Conservation (phyloP, 768 basidiomycete genomes). For the Serendipita indica region DNA sequence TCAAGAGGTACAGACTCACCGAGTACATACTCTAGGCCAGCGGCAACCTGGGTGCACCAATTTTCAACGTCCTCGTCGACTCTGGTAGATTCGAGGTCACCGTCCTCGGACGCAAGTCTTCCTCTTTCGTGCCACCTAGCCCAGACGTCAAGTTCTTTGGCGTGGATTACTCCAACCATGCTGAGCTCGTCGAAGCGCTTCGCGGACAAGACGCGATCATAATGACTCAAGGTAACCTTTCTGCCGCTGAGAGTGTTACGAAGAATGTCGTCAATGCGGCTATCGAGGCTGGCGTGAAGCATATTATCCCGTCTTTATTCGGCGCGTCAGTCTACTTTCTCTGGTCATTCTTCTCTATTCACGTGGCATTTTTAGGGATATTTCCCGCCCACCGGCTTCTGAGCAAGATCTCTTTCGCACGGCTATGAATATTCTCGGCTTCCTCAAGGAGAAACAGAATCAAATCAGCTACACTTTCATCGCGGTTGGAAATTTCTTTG, state of each 20-base stretch:
- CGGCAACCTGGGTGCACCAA: neutral
- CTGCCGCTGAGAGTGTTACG: neutral
- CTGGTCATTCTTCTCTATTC: neutral
- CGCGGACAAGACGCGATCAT: neutral
- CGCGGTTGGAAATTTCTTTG: neutral
- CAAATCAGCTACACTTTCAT: slow-evolving; percentile 6
- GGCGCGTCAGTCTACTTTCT: neutral
- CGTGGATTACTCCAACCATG: neutral
- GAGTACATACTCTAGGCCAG: neutral
- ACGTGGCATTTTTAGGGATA: neutral
- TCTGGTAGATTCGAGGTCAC: neutral
- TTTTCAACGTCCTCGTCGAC: neutral
- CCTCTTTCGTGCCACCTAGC: neutral
- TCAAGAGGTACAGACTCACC: neutral
- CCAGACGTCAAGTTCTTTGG: neutral
- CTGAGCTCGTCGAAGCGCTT: neutral
- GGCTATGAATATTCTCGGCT: neutral
- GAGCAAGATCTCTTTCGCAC: neutral
- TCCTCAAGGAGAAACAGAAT: slow-evolving; percentile 4
- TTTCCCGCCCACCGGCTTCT: neutral
- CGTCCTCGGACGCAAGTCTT: neutral
- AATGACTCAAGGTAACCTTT: neutral
- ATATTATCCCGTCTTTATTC: slow-evolving; percentile 1
- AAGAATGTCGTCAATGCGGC: slow-evolving; percentile 9
- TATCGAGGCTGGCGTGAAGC: slow-evolving; percentile 9